Evolutionary conservation across 1,139 yeast genomes (phyloP).

Genomic region (Lodderomyces jiufengensis): DNA sequence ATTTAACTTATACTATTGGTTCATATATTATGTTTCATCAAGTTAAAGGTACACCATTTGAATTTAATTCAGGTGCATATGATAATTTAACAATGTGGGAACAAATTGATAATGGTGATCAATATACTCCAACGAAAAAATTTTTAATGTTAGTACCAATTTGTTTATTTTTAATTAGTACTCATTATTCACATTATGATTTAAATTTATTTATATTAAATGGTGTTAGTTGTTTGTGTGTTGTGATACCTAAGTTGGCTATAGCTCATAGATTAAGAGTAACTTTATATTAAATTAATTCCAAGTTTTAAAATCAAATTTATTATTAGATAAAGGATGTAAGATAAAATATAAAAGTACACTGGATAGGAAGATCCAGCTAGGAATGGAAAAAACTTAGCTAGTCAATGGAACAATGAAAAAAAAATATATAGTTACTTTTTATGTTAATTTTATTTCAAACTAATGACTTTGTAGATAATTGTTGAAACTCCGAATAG

Average conservation of each 20-base stretch:
- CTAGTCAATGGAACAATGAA: too few relatives aligned
- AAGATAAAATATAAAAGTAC: too few relatives aligned
- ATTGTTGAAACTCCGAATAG: too few relatives aligned
- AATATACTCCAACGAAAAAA: constrained; percentile 94
- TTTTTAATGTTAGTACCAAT: constrained; percentile 90
- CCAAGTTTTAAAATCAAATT: too few relatives aligned
- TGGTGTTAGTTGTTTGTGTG: constrained; percentile 71
- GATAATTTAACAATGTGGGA: constrained; percentile 99
- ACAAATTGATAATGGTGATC: constrained; percentile 95
- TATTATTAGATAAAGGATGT: too few relatives aligned
- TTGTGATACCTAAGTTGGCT: constrained; percentile 89
- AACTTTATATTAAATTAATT: constrained; percentile 45
- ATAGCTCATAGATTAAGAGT: constrained; percentile 74
- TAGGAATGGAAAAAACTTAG: too few relatives aligned
- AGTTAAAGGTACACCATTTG: constrained; percentile 96
- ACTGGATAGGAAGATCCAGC: too few relatives aligned
- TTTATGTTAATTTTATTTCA: too few relatives aligned
- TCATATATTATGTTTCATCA: constrained; percentile 95
- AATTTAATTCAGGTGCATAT: constrained; percentile 93
- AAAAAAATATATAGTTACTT: too few relatives aligned
- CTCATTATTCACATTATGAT: constrained; percentile 89
- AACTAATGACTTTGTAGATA: too few relatives aligned
- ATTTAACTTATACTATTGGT: constrained; percentile 84
- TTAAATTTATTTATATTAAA: constrained; percentile 74
- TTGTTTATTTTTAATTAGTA: constrained; percentile 75